A percentile compares a stretch with the other conserved stretches of the same genome.
These are phyloP conservation scores for Lodderomyces orthopsilosis DNA, from an alignment of 1,139 yeast genomes.

Conservation along the genomic window DNA sequence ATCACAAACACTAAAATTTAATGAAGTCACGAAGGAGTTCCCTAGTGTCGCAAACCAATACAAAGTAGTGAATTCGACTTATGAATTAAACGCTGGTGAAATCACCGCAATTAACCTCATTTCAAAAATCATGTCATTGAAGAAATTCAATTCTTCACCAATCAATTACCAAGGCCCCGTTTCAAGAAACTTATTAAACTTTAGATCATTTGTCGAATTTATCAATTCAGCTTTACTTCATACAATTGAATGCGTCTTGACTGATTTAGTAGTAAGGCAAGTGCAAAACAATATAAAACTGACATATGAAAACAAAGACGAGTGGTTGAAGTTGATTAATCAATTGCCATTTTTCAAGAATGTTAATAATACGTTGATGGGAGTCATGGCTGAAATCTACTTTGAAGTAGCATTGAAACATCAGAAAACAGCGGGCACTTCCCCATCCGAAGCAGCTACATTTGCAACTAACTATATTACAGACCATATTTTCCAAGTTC, in stretches of 20 bases:
- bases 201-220: conserved; percentile 64
- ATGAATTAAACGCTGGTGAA: conserved; percentile 31
- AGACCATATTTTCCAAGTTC: conserved; percentile 39
- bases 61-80: conserved; percentile 22
- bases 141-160: conserved; percentile 52
- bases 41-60: conserved; percentile 35
- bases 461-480: conserved; percentile 36
- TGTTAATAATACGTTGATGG: conserved; percentile 44
- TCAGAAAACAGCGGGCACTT: conserved; percentile 21
- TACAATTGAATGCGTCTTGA: conserved; percentile 50
- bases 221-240: conserved; percentile 52
- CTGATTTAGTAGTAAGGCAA: conserved; percentile 54
- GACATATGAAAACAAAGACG: conserved; percentile 37
- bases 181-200: conserved; percentile 59
- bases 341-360: conserved; percentile 61
- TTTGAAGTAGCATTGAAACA: conserved; percentile 38
- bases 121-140: conserved; percentile 57
- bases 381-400: conserved; percentile 43
- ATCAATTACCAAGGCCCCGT: conserved; percentile 69
- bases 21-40: conserved; percentile 30
- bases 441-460: conserved; percentile 21
- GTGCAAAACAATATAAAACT: conserved; percentile 44
- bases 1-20: conserved; percentile 28
- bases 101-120: conserved; percentile 44
- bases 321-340: conserved; percentile 58